Evolutionary conservation across 2,329 filamentous ascomycete species (phyloP), one percentile per base, ranked within the genome.

Genomic region (Sporothrix pseudoabietina): DNA sequence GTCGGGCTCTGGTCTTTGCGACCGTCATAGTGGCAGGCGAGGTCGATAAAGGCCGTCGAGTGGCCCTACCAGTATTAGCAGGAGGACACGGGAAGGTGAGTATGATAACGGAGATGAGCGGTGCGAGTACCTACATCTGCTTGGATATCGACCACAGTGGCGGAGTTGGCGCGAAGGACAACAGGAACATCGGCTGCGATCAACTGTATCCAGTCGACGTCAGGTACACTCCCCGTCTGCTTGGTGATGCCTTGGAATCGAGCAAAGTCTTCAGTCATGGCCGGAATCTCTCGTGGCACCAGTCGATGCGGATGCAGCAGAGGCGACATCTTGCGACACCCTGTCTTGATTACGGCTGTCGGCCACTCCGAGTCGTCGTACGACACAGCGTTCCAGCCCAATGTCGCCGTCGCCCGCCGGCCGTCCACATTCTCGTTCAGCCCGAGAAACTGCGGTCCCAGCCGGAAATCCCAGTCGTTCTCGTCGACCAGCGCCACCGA

Each of bases 291-390:
- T 4, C 55, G 55, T 1, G 55, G 55, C 26, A 19, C 55, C 1
- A 57, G 55, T 57, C 55, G 55, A 32, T 57, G 55, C 26, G 55
- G 55, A 16, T 57, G 55, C 55, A 57, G 26, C 10, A 57, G 26
- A 0, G 55, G 55, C 12, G 55, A 57, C 26, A 57, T 57, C 12
- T 57, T 57, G 9, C 55, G 55, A 6, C 55, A 26, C 6, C 22
- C 55, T 9, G 55, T 57, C 55, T 57, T 57, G 55, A 57, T 32
- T 4, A 57, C 55, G 1, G 55, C 55, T 6, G 55, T 57, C 26
- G 55, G 32, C 55, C 55, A 57, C 8, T 30, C 55, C 26, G 55
- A 26, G 54, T 57, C 55, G 55, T 57, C 10, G 14, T 30, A 57
- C 4, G 4, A 2, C 9, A 26, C 22, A 4, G 55, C 6, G 3